Evolutionary conservation across 148 eudicot genomes (phyloP).

Genomic region (Pharnaceum exiguum): DNA sequence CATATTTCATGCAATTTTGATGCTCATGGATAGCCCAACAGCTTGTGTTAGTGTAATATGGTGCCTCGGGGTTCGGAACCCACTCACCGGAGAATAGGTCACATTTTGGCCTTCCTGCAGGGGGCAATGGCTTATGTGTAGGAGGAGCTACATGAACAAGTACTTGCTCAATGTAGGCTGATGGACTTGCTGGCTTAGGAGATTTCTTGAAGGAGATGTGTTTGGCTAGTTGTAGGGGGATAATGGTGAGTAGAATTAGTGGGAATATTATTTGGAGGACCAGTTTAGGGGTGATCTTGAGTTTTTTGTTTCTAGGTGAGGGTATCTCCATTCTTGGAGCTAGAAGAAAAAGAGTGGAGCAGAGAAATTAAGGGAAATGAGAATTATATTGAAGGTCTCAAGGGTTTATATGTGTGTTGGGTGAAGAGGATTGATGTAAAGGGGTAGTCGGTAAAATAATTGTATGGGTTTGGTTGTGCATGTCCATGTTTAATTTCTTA

Average conservation of each 20-base stretch:
- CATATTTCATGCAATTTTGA: slow-evolving; percentile 49
- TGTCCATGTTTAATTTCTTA: background rate
- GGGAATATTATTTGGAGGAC: slow-evolving; percentile 22
- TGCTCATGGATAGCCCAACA: slow-evolving; percentile 54
- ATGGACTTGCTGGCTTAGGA: slow-evolving; percentile 1
- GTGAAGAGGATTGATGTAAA: background rate
- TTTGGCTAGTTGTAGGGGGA: slow-evolving; percentile 26
- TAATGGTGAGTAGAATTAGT: slow-evolving; percentile 25
- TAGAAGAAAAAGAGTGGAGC: background rate
- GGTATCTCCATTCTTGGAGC: slow-evolving; percentile 20
- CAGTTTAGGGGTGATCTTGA: slow-evolving; percentile 20
- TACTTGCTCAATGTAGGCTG: background rate
- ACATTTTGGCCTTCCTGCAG: slow-evolving; percentile 23
- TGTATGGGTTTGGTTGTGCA: slow-evolving; percentile 17
- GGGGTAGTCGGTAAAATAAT: slow-evolving; percentile 7
- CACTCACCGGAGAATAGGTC: slow-evolving; percentile 56
- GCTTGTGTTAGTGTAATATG: slow-evolving; percentile 37
- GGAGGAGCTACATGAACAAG: background rate
- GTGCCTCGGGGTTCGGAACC: slow-evolving; percentile 50
- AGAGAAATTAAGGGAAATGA: slow-evolving; percentile 1
- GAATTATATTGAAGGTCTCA: background rate
- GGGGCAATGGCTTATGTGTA: slow-evolving; percentile 5
- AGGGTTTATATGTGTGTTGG: background rate
- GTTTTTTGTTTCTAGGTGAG: slow-evolving; percentile 5
- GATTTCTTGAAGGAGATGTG: slow-evolving; percentile 5